Evolutionary conservation across 73 alveolate species (phyloP), one percentile per base, ranked within the genome.

Genomic region (Loxodes magnus): DNA sequence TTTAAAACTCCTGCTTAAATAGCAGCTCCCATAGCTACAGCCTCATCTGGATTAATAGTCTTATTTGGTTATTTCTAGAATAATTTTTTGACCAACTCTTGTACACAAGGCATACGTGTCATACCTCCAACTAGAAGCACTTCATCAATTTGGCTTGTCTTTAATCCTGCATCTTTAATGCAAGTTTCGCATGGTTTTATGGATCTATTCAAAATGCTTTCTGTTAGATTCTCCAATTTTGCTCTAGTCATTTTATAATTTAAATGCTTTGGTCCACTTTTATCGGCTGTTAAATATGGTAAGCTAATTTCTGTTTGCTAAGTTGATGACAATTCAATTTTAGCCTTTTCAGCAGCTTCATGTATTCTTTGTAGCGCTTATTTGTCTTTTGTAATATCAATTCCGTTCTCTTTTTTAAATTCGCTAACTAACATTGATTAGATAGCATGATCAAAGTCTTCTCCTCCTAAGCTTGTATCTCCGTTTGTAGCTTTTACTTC

Each of bases 11-110:
- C 99, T 10, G 96, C 98, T 72, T 74, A 81, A 48, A 93, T 76
- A n/a, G 99, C 96, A 16, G 99, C 99, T n/a, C 99, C 99, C 64
- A 64, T 55, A 12, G 97, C 94, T 38, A 93, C 99, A 36, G 96
- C 97, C 59, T 93, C 99, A 57, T 93, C 99, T 2, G 99, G 99
- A 51, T 73, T 86, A 46, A 75, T 81, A 65, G 70, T 77, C 58
- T 72, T 67, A 50, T 67, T 82, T 66, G 64, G 93, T 19, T 56
- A 34, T 68, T 65, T 71, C 3, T 82, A 84, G 68, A 43, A 52
- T 69, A 85, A 75, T 62, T 43, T 64, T 42, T 78, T 66, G 16
- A 90, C 87, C 35, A 76, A 43, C 53, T 81, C 77, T 60, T 77
- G 80, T 16, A 90, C 90, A 79, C 64, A 85, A 57, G 96, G 98